These are phyloP conservation scores for Nitzschia palea DNA, from an alignment of 108 stramenopile genomes.

Conservation along the genomic window DNA sequence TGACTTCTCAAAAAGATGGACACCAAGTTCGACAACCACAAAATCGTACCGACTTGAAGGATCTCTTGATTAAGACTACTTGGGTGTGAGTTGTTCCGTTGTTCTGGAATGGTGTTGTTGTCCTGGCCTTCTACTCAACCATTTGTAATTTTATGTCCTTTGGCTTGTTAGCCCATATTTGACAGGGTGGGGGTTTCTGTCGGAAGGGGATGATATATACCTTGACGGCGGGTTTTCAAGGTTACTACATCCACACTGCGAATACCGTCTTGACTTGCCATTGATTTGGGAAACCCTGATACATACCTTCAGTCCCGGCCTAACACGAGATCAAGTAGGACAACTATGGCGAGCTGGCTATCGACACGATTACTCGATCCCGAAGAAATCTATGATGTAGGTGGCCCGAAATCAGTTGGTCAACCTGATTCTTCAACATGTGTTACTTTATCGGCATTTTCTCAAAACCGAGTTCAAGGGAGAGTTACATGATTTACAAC, in stretches of 20 bases:
- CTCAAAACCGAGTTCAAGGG: too few species aligned
- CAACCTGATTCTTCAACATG: too few species aligned
- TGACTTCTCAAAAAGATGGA: constrained; percentile 9
- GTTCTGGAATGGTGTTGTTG: too few species aligned
- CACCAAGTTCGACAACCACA: constrained; percentile 7
- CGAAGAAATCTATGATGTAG: neutral
- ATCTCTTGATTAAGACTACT: constrained; percentile 20
- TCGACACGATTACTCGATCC: constrained; percentile 3
- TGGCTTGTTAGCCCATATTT: constrained; percentile 8
- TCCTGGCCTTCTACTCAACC: too few species aligned
- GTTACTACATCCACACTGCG: constrained; percentile 23
- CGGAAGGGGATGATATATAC: neutral
- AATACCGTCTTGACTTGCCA: constrained; percentile 8
- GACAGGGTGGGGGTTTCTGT: constrained; percentile 18
- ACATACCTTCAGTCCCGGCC: constrained; percentile 29
- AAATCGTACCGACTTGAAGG: constrained; percentile 20
- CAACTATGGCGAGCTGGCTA: constrained; percentile 15
- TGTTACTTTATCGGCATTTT: too few species aligned
- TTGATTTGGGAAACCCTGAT: constrained; percentile 25
- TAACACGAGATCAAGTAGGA: constrained; percentile 7
- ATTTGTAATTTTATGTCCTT: neutral
- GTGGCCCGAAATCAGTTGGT: too few species aligned
- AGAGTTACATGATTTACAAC: too few species aligned
- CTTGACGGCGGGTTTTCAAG: constrained; percentile 30
- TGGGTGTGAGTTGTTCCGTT: constrained; percentile 9